Conservation (phyloP, 1,284 basidiomycete species). For the Sutorius eximius region DNA sequence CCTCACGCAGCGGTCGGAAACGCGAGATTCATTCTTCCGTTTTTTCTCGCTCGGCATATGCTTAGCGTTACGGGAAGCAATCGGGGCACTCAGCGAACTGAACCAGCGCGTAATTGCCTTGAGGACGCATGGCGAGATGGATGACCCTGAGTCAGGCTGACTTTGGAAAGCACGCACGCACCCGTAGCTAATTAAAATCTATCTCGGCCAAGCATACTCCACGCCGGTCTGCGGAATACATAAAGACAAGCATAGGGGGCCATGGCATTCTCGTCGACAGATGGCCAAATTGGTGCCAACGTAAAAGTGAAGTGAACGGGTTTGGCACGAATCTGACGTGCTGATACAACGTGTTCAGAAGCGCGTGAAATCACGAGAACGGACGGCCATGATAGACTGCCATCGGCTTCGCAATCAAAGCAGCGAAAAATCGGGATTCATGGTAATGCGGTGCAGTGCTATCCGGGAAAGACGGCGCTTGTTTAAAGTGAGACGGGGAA, state of each 20-base stretch:
- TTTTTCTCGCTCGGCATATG: slow-evolving; percentile 34
- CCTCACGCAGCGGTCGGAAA: slow-evolving; percentile 35
- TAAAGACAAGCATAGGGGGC: slow-evolving; percentile 36
- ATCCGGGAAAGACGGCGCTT: slow-evolving; percentile 19
- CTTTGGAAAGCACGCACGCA: slow-evolving; percentile 26
- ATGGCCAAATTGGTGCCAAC: slow-evolving; percentile 28
- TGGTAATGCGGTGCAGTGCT: slow-evolving; percentile 13
- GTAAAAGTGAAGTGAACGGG: slow-evolving; percentile 36
- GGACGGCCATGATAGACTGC: slow-evolving; percentile 35
- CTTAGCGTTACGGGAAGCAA: slow-evolving; percentile 32
- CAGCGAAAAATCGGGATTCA: slow-evolving; percentile 26
- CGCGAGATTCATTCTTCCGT: slow-evolving; percentile 40
- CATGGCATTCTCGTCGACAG: slow-evolving; percentile 33
- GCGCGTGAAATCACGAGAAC: slow-evolving; percentile 38
- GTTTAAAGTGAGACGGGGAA: slow-evolving; percentile 12
- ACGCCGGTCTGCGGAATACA: slow-evolving; percentile 38
- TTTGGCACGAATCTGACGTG: slow-evolving; percentile 37
- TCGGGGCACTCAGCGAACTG: slow-evolving; percentile 38
- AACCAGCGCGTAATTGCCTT: slow-evolving; percentile 40
- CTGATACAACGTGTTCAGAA: slow-evolving; percentile 38
- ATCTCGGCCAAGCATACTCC: slow-evolving; percentile 36
- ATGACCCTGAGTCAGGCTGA: slow-evolving; percentile 31
- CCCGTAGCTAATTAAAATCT: slow-evolving; percentile 35
- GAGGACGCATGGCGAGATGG: slow-evolving; percentile 32
- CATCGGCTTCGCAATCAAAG: slow-evolving; percentile 31